Percentiles rank a stretch among this genome's conserved stretches.
These are phyloP conservation scores for Cetraspora pellucida DNA, from an alignment of 192 early-diverging fungal species.

Conservation along the genomic window DNA sequence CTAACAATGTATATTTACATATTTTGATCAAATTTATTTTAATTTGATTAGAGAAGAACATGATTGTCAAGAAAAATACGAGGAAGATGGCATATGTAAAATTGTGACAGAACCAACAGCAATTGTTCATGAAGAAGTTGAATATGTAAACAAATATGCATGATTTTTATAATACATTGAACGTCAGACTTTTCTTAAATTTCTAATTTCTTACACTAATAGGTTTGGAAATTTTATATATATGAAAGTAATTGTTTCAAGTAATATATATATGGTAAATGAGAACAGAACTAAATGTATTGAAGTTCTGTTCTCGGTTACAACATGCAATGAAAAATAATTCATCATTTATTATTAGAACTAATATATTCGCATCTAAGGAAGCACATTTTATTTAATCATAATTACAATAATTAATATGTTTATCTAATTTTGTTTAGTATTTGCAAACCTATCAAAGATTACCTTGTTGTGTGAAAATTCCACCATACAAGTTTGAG, in stretches of 20 bases:
- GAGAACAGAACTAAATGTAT: no score
- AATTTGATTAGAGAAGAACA: conserved; percentile 26
- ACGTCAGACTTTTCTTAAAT: no score
- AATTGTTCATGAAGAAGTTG: conserved; percentile 41
- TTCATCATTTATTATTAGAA: no score
- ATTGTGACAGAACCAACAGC: conserved; percentile 26
- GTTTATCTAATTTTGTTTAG: conserved; percentile 15
- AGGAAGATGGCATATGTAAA: conserved; percentile 30
- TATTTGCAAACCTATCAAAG: conserved; percentile 36
- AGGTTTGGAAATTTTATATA: conserved; percentile 25
- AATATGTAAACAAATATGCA: conserved; percentile 35
- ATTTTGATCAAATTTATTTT: neutral
- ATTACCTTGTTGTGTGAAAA: conserved; percentile 39
- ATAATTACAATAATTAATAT: neutral
- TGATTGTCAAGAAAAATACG: conserved; percentile 32
- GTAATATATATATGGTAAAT: neutral
- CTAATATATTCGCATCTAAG: no score
- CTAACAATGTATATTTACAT: neutral
- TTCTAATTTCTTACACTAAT: no score
- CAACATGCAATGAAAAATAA: no score
- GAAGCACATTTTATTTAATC: neutral
- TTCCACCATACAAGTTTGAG: conserved; percentile 41
- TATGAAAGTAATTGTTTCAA: conserved; percentile 31
- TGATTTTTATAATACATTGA: no score
- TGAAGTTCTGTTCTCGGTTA: no score